Base-by-base conservation (phyloP, 768 basidiomycete species). In the Mrakia hoshinonis region DNA sequence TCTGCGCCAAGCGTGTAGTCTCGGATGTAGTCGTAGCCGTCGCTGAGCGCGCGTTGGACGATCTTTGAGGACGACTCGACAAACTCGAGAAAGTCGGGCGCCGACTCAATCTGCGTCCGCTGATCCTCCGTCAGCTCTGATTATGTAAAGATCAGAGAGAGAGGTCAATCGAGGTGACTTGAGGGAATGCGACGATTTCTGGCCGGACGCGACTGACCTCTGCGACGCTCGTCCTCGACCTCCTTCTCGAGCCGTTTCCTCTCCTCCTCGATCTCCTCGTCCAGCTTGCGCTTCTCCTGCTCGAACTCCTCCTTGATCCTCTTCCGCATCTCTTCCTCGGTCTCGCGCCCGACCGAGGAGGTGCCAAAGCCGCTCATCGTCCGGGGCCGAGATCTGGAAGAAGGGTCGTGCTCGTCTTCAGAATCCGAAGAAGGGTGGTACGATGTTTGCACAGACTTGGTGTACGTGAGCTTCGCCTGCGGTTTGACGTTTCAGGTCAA, bases 21-120 rank as follows among this genome's bases (percentile, higher is more conserved):
- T 43, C 90, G 87, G 75, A 92, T 91, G 76, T 98, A 97, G 79
- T 99, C 96, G 79, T 99, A 99, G 34, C 86, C 86, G 76, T 98
- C 96, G 77, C 91, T 96, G 73, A 98, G 81, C 26, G 95, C 96
- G 63, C 96, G 84, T 78, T 98, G 92, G 13, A 97, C 86, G 58
- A 98, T 92, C 81, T 95, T 95, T 26, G 91, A 92, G 11, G 92
- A 94, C 75, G 89, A 87, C 77, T 96, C 92, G 20, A 99, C 87
- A 79, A 99, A 99, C 74, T 92, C 89, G 20, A 90, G 80, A 78
- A 98, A 97, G 77, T 93, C 92, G 0, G 93, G 91, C 10, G 89
- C 89, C n/a, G 87, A 82, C 74, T 92, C 83, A 65, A 97, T 90
- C 74, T 86, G 87, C 0, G 85, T 81, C 51, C 89, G 84, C 79